phyloP scores from a whole-genome alignment of 768 basidiomycete species.

The Galerina marginata region DNA sequence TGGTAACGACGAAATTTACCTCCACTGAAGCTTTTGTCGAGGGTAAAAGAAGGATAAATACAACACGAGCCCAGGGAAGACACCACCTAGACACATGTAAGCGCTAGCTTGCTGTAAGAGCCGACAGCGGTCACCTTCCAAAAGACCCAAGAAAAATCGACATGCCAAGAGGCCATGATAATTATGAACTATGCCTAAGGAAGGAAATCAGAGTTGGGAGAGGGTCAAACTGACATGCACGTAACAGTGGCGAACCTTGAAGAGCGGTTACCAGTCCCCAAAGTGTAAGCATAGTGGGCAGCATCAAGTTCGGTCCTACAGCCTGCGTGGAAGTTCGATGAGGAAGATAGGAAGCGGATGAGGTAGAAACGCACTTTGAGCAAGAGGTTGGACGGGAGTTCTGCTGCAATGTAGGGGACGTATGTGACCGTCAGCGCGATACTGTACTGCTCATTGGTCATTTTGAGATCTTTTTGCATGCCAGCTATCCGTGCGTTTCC shows the following conservation, averaged over 20 bases:
- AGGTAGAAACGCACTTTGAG: slow-evolving; percentile 47
- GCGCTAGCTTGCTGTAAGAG: slow-evolving; percentile 1
- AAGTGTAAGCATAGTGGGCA: slow-evolving; percentile 63
- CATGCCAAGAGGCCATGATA: slow-evolving; percentile 52
- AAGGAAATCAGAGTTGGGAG: neutral
- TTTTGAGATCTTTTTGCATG: slow-evolving; percentile 55
- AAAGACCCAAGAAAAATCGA: slow-evolving; percentile 57
- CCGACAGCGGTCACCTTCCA: slow-evolving; percentile 41
- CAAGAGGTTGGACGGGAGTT: slow-evolving; percentile 65
- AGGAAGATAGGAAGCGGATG: neutral
- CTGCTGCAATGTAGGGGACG: slow-evolving; percentile 61
- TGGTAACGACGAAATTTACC: slow-evolving; percentile 32
- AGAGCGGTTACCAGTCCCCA: slow-evolving; percentile 74
- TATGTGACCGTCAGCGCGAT: slow-evolving; percentile 54
- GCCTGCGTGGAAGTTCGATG: slow-evolving; percentile 28
- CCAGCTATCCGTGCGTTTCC: slow-evolving; percentile 69
- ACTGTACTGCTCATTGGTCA: slow-evolving; percentile 55
- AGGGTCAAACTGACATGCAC: neutral
- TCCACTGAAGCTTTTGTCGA: slow-evolving; percentile 53
- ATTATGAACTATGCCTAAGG: slow-evolving; percentile 49
- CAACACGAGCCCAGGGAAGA: slow-evolving; percentile 62
- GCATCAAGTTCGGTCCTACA: slow-evolving; percentile 62
- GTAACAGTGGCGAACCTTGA: slow-evolving; percentile 50
- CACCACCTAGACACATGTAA: slow-evolving; percentile 45
- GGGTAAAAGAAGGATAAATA: slow-evolving; percentile 64